These are phyloP conservation scores for Eremothecium coryli DNA, from an alignment of 1,139 yeast species.

Conservation along the genomic window DNA sequence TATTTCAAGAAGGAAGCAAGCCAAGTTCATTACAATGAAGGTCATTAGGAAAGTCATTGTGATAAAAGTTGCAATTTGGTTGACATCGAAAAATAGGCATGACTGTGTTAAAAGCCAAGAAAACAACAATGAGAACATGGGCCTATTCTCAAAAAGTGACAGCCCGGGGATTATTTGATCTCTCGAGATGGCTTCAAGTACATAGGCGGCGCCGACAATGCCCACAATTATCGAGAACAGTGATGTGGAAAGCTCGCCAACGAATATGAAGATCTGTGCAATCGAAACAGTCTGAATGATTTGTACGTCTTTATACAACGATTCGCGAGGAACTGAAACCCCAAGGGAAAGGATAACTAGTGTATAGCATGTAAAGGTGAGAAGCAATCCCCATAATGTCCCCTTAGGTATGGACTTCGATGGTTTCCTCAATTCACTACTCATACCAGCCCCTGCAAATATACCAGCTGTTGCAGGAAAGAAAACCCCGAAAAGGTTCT, in stretches of 20 bases:
- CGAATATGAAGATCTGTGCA: constrained; percentile 58
- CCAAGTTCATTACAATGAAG: constrained; percentile 83
- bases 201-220: constrained; percentile 85
- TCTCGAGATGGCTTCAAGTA: constrained; percentile 81
- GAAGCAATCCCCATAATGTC: constrained; percentile 67
- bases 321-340: constrained; percentile 63
- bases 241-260: constrained; percentile 86
- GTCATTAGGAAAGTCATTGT: constrained; percentile 97
- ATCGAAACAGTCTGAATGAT: constrained; percentile 74
- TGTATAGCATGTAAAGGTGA: constrained; percentile 67
- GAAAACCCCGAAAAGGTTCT: constrained; percentile 82
- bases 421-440: constrained; percentile 84
- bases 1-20: constrained; percentile 76
- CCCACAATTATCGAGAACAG: constrained; percentile 91
- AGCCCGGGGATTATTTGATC: constrained; percentile 80
- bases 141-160: constrained; percentile 49
- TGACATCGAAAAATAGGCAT: constrained; percentile 80
- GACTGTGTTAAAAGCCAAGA: constrained; percentile 80
- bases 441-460: constrained; percentile 98
- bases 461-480: constrained; percentile 98
- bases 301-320: constrained; percentile 69
- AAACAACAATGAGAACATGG: constrained; percentile 53
- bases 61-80: constrained; percentile 87
- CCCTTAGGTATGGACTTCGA: constrained; percentile 86
- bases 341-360: constrained; percentile 75